Evolutionary conservation across 164 flowering plant species (phyloP).

Genomic region (Cinnamomum chago): DNA sequence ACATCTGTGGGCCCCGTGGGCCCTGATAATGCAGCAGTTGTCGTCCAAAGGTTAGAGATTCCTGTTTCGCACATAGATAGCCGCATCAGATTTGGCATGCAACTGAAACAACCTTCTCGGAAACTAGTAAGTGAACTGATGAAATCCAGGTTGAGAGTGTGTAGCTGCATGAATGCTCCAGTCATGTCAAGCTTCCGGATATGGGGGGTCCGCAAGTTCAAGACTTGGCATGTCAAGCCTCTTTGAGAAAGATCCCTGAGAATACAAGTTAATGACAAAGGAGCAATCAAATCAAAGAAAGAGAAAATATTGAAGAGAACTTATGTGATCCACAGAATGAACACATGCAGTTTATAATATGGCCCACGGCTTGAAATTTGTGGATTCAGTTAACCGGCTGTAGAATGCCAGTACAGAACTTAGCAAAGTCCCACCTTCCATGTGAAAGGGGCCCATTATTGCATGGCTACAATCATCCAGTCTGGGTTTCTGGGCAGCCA

Average conservation of each 20-base stretch:
- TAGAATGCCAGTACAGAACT: too few species aligned
- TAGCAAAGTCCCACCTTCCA: too few species aligned
- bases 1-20: constrained; percentile 13
- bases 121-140: constrained; percentile 66
- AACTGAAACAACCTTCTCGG: constrained; percentile 65
- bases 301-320: too few species aligned
- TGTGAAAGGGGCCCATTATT: too few species aligned
- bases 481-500: too few species aligned
- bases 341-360: too few species aligned
- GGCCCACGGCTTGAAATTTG: too few species aligned
- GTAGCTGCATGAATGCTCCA: constrained; percentile 65
- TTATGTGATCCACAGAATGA: too few species aligned
- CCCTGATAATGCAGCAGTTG: constrained; percentile 58
- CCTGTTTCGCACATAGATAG: constrained; percentile 88
- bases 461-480: too few species aligned
- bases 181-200: constrained; percentile 69
- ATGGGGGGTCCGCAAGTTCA: constrained; percentile 58
- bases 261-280: background rate
- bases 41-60: constrained; percentile 77
- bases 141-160: constrained; percentile 73
- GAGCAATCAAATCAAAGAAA: constrained; percentile 6
- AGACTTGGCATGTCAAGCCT: constrained; percentile 66
- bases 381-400: too few species aligned
- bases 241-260: constrained; percentile 57
- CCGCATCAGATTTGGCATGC: constrained; percentile 71